A percentile compares a stretch with the other conserved stretches of the same genome.
phyloP scores from a whole-genome alignment of 2,329 filamentous ascomycete genomes.

The Penicillium corylophilum region DNA sequence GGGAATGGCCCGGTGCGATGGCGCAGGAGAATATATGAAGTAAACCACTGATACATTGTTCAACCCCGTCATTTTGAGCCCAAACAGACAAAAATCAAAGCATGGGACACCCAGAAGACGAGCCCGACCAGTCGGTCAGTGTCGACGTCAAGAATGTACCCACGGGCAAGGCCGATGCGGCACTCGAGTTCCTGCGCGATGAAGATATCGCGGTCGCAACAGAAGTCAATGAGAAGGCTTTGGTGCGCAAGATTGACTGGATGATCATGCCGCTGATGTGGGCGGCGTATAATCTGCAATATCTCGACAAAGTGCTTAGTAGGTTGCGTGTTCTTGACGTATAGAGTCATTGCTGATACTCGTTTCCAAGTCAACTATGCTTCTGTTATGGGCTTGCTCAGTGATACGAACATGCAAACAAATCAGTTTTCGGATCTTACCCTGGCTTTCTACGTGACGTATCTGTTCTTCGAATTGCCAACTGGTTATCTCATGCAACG shows the following conservation, averaged over 20 bases:
- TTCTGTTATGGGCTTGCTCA: slow-evolving; percentile 60
- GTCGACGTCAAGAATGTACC: slow-evolving; percentile 16
- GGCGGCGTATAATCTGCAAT: slow-evolving; percentile 59
- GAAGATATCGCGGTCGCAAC: slow-evolving; percentile 27
- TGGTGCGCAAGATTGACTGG: slow-evolving; percentile 39
- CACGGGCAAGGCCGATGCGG: slow-evolving; percentile 36
- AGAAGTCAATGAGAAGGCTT: slow-evolving; percentile 31
- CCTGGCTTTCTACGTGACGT: slow-evolving; percentile 60
- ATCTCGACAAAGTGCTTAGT: slow-evolving; percentile 57
- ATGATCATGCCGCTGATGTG: slow-evolving; percentile 54
- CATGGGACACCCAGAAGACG: slow-evolving; percentile 2
- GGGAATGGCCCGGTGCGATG: background rate
- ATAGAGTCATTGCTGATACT: background rate
- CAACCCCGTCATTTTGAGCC: background rate
- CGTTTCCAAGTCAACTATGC: slow-evolving; percentile 47
- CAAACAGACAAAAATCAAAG: background rate
- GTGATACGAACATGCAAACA: slow-evolving; percentile 53
- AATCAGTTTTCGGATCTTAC: slow-evolving; percentile 62
- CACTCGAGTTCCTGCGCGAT: slow-evolving; percentile 33
- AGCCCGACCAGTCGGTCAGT: slow-evolving; percentile 5
- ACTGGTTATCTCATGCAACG: slow-evolving; percentile 58
- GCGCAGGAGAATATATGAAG: background rate
- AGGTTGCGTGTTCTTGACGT: slow-evolving; percentile 26
- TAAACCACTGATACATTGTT: background rate
- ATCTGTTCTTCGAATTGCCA: slow-evolving; percentile 57